Evolutionary conservation across 176 grass and related monocot genomes (phyloP).

Genomic region (Typha latifolia): DNA sequence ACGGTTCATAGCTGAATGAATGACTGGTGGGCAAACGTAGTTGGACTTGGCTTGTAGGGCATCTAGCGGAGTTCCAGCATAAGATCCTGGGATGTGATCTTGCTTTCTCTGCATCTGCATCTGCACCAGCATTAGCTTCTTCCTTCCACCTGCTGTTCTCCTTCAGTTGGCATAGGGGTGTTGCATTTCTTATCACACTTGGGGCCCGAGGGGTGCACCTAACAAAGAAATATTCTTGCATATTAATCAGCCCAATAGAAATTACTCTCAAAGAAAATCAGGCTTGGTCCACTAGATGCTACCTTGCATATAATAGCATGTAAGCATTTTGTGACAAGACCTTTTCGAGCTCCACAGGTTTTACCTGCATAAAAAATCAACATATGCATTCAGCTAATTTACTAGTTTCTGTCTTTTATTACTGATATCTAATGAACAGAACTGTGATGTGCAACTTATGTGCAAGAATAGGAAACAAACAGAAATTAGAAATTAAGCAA

Average conservation of each 20-base stretch:
- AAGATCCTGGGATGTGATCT: neutral
- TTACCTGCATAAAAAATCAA: slow-evolving; percentile 18
- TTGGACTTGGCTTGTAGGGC: neutral
- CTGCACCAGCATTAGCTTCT: neutral
- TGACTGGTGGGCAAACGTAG: neutral
- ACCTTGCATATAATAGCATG: slow-evolving; percentile 28
- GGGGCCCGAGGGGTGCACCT: slow-evolving; percentile 12
- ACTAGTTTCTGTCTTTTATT: no score
- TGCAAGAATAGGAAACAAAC: no score
- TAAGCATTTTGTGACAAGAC: slow-evolving; percentile 27
- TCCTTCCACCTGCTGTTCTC: slow-evolving; percentile 6
- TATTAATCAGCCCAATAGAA: neutral
- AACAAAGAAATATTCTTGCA: neutral
- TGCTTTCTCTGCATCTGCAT: slow-evolving; percentile 6
- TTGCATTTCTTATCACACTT: slow-evolving; percentile 4
- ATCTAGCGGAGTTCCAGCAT: neutral
- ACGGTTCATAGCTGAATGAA: neutral
- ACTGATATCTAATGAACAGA: no score
- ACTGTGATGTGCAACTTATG: no score
- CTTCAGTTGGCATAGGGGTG: neutral
- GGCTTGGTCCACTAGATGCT: neutral
- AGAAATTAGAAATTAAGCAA: no score
- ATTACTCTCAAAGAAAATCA: neutral
- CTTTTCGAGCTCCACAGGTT: slow-evolving; percentile 8
- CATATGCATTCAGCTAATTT: neutral